A percentile compares a stretch with the other conserved stretches of the same genome.
Evolutionary conservation across 768 basidiomycete genomes (phyloP).

Genomic region (Leccinum uliginosum): DNA sequence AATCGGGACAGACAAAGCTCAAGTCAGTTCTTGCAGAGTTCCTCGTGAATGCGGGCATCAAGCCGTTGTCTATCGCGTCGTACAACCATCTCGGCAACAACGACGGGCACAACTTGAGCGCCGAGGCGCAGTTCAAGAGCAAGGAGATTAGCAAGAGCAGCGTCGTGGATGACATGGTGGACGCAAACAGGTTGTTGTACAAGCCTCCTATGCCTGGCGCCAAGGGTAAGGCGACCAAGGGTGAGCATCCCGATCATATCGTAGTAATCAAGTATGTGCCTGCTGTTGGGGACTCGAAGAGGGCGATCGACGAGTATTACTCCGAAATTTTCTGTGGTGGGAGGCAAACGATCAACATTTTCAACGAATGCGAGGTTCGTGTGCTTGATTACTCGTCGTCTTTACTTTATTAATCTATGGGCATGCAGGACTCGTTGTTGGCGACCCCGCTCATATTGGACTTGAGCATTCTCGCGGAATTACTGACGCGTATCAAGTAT

Average conservation of each 20-base stretch:
- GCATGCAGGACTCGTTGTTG: conserved; percentile 78
- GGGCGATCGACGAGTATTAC: conserved; percentile 99
- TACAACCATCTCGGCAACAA: conserved; percentile 99
- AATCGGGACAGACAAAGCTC: conserved; percentile 96
- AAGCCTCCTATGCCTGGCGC: conserved; percentile 65
- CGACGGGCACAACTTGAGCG: conserved; percentile 88
- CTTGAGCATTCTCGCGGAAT: conserved; percentile 86
- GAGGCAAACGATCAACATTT: conserved; percentile 90
- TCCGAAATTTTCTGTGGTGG: conserved; percentile 98
- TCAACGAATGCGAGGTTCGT: conserved; percentile 92
- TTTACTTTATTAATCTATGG: not conserved
- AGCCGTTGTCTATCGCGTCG: conserved; percentile 92
- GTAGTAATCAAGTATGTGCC: conserved; percentile 97
- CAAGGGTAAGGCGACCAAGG: conserved; percentile 63
- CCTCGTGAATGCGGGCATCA: conserved; percentile 98
- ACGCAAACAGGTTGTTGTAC: conserved; percentile 83
- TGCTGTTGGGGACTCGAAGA: conserved; percentile 95
- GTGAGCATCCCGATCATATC: conserved; percentile 96
- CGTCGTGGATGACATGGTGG: conserved; percentile 98
- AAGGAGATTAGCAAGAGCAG: conserved; percentile 98
- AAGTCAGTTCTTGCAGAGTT: conserved; percentile 97
- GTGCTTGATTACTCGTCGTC: rapidly evolving
- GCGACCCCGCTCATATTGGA: conserved; percentile 96
- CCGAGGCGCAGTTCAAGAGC: conserved; percentile 91
- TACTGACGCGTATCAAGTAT: conserved; percentile 91